Evolutionary conservation across 2,329 filamentous ascomycete genomes (phyloP).

Genomic region (Fusarium camptoceras): DNA sequence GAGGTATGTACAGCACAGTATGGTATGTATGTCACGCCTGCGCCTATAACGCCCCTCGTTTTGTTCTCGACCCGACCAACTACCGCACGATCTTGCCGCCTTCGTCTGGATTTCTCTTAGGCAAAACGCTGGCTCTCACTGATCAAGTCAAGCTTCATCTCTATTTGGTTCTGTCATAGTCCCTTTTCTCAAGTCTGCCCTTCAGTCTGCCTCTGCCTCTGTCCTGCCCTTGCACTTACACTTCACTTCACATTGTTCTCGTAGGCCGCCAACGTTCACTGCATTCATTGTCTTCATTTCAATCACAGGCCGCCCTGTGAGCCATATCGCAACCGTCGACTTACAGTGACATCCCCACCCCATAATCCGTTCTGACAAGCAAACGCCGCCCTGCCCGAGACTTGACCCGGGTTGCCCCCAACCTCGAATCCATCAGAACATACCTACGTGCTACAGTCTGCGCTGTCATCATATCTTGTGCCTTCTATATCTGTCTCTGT

Average conservation of each 20-base stretch:
- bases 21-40: slow-evolving; percentile 44
- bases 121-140: slow-evolving; percentile 28
- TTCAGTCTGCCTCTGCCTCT: slow-evolving; percentile 42
- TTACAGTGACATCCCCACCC: slow-evolving; percentile 26
- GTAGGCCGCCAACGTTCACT: slow-evolving; percentile 27
- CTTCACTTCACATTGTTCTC: neutral
- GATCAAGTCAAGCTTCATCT: slow-evolving; percentile 44
- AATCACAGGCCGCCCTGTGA: slow-evolving; percentile 27
- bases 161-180: slow-evolving; percentile 42
- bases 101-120: slow-evolving; percentile 37
- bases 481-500: slow-evolving; percentile 19
- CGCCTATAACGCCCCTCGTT: slow-evolving; percentile 36
- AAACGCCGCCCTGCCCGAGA: slow-evolving; percentile 6
- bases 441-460: slow-evolving; percentile 36
- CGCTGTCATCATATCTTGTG: slow-evolving; percentile 12
- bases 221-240: slow-evolving; percentile 4
- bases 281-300: slow-evolving; percentile 25
- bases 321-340: slow-evolving; percentile 27
- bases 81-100: slow-evolving; percentile 39
- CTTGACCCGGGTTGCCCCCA: neutral
- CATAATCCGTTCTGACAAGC: neutral
- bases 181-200: slow-evolving; percentile 28
- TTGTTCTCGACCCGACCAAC: slow-evolving; percentile 34
- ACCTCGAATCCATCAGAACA: slow-evolving; percentile 10
- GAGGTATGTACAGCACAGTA: slow-evolving; percentile 10